Conservation (phyloP, 1,284 basidiomycete species). For the Irpex rosettiformis region DNA sequence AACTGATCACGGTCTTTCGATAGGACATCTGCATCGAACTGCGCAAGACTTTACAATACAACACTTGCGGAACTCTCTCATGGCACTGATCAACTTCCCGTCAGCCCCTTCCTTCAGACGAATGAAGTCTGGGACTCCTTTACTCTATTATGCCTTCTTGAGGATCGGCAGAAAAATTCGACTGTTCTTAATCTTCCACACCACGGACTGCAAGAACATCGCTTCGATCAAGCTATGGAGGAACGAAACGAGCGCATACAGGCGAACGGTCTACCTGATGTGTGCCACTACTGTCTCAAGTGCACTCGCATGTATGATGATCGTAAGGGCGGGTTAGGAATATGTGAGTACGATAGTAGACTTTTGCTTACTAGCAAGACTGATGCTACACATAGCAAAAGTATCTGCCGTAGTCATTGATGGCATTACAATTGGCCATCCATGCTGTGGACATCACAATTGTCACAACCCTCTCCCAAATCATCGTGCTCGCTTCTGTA, state of each 20-base stretch:
- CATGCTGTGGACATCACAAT: conserved; percentile 8
- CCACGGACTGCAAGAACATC: conserved; percentile 1
- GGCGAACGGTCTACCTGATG: not conserved
- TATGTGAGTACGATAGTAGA: not conserved
- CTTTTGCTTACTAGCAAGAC: not conserved
- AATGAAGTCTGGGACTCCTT: conserved; percentile 32
- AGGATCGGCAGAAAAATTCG: conserved; percentile 15
- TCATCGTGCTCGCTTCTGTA: not conserved
- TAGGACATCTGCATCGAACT: conserved; percentile 14
- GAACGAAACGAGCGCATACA: not conserved
- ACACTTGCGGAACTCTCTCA: not conserved
- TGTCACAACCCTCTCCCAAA: conserved; percentile 2
- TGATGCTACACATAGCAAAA: not conserved
- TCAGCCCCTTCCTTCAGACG: conserved; percentile 15
- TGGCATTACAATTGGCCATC: conserved; percentile 9
- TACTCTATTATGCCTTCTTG: conserved; percentile 22
- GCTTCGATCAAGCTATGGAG: conserved; percentile 1
- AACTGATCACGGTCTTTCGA: not conserved
- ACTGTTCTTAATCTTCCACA: conserved; percentile 17
- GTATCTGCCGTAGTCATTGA: conserved; percentile 6
- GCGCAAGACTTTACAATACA: conserved; percentile 10
- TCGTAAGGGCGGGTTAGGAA: not conserved
- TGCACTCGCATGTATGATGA: conserved; percentile 1
- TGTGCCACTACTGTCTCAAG: conserved; percentile 1
- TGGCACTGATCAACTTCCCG: not conserved